Conservation (phyloP, 2,329 filamentous ascomycete species). For the Cephalotrichum gorgonifer region DNA sequence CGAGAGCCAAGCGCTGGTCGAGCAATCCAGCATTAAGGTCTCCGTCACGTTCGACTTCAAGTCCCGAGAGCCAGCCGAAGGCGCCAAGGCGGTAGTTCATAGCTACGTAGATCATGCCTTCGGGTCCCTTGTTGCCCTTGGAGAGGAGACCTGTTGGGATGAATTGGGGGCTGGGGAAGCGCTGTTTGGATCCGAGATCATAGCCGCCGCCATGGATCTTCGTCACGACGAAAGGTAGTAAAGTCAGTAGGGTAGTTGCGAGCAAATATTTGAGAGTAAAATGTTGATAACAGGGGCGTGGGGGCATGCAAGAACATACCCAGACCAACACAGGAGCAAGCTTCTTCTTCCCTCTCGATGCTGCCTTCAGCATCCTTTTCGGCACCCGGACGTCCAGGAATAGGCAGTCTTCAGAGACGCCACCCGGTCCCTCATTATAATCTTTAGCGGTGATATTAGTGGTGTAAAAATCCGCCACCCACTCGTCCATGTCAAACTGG, state of each 20-base stretch:
- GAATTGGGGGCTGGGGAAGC: conserved; percentile 12
- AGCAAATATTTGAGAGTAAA: not conserved
- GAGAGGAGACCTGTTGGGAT: conserved; percentile 16
- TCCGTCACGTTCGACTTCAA: conserved; percentile 20
- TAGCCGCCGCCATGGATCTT: conserved; percentile 27
- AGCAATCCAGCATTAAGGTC: conserved; percentile 24
- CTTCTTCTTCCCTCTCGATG: conserved; percentile 11
- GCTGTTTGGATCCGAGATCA: conserved; percentile 17
- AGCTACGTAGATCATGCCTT: conserved; percentile 24
- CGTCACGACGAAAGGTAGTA: not conserved
- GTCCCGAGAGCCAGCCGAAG: conserved; percentile 26
- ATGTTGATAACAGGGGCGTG: not conserved
- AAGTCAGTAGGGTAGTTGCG: not conserved
- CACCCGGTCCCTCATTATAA: not conserved
- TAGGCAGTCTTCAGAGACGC: conserved; percentile 24
- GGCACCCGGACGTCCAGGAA: conserved; percentile 29
- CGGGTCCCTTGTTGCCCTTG: not conserved
- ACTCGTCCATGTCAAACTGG: conserved; percentile 3
- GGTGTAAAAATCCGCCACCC: conserved; percentile 3
- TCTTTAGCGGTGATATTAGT: conserved; percentile 7
- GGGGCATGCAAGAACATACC: conserved; percentile 2
- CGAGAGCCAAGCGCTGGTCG: conserved; percentile 28
- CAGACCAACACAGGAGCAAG: conserved; percentile 14
- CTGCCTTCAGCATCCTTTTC: conserved; percentile 17
- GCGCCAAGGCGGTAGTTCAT: conserved; percentile 27